Conservation (phyloP, 2,329 filamentous ascomycete genomes). For the Paramyrothecium roridum region DNA sequence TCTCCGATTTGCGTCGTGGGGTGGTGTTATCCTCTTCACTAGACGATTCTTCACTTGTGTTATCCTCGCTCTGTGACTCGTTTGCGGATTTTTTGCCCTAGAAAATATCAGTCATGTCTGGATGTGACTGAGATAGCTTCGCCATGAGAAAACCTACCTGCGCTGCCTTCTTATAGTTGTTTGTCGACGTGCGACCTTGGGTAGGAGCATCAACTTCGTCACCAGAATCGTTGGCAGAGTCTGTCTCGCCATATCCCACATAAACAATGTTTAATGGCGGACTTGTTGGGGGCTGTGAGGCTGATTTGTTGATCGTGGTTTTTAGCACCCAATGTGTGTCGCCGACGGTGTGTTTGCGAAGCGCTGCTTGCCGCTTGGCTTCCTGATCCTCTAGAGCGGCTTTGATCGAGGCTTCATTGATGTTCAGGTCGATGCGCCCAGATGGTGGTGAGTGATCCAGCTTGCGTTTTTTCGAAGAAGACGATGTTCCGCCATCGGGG, state of each 20-base stretch:
- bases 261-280: slow-evolving; percentile 57
- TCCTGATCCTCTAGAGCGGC: slow-evolving; percentile 66
- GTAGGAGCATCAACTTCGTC: slow-evolving; percentile 29
- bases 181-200: slow-evolving; percentile 32
- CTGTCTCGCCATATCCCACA: slow-evolving; percentile 49
- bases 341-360: slow-evolving; percentile 61
- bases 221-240: slow-evolving; percentile 32
- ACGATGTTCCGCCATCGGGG: slow-evolving; percentile 47
- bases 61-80: slow-evolving; percentile 13
- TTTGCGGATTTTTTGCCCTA: slow-evolving; percentile 13
- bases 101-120: not conserved
- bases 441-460: slow-evolving; percentile 33
- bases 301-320: slow-evolving; percentile 27
- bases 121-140: not conserved
- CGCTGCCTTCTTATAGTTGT: slow-evolving; percentile 19
- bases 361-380: slow-evolving; percentile 56
- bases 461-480: slow-evolving; percentile 63
- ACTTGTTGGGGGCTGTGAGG: slow-evolving; percentile 25
- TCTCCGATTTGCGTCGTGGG: slow-evolving; percentile 17
- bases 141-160: slow-evolving; percentile 21
- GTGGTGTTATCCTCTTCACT: slow-evolving; percentile 17
- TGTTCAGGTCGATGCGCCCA: slow-evolving; percentile 28
- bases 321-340: slow-evolving; percentile 77
- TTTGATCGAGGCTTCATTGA: slow-evolving; percentile 59
- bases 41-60: slow-evolving; percentile 22